These are phyloP conservation scores for Kondoa subrosea DNA, from an alignment of 768 basidiomycete genomes.

Conservation along the genomic window DNA sequence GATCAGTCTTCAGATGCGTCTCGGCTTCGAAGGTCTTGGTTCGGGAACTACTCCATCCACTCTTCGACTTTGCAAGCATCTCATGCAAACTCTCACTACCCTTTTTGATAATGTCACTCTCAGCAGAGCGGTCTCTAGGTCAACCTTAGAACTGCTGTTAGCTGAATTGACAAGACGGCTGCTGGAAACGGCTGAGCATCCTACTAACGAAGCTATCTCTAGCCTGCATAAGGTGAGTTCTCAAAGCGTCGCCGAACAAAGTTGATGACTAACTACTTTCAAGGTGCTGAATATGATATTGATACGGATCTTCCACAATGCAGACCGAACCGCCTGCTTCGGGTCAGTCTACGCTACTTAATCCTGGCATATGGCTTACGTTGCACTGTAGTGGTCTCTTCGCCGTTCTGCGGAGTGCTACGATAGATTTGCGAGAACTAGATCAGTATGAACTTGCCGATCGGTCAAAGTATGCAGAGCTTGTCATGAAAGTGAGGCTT, in stretches of 20 bases:
- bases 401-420: slow-evolving; percentile 41
- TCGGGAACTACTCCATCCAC: slow-evolving; percentile 30
- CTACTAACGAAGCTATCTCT: slow-evolving; percentile 57
- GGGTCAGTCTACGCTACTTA: slow-evolving; percentile 41
- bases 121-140: slow-evolving; percentile 69
- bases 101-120: slow-evolving; percentile 81
- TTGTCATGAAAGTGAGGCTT: slow-evolving; percentile 27
- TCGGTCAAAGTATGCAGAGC: slow-evolving; percentile 38
- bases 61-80: slow-evolving; percentile 84
- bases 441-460: slow-evolving; percentile 79
- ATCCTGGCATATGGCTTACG: slow-evolving; percentile 34
- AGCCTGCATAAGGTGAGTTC: slow-evolving; percentile 52
- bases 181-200: slow-evolving; percentile 79
- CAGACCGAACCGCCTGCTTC: slow-evolving; percentile 75
- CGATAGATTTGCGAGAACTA: slow-evolving; percentile 46
- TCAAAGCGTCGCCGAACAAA: too few species aligned
- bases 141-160: slow-evolving; percentile 66
- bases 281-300: slow-evolving; percentile 95
- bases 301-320: slow-evolving; percentile 70
- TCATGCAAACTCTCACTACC: slow-evolving; percentile 86
- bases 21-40: slow-evolving; percentile 51
- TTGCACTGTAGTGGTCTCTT: slow-evolving; percentile 58
- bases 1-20: slow-evolving; percentile 76
- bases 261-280: too few species aligned
- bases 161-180: slow-evolving; percentile 81